Conservation (phyloP, 495 filamentous ascomycete genomes). For the Cairneyella variabilis region DNA sequence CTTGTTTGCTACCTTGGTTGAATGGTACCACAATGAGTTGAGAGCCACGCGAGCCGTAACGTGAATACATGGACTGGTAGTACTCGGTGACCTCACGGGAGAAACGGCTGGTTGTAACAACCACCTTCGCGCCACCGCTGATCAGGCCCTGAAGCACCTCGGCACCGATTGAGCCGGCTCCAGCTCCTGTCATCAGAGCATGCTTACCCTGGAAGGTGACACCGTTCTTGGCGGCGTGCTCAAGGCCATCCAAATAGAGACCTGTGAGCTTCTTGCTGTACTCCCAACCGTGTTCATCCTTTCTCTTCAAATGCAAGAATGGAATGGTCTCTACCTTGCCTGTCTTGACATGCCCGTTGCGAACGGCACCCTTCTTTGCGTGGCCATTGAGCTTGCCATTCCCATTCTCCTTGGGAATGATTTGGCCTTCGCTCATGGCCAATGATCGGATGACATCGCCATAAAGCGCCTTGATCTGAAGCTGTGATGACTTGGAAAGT, state of each 20-base stretch:
- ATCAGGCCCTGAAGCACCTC: conserved; percentile 96
- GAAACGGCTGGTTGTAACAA: conserved; percentile 94
- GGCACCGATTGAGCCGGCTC: conserved; percentile 97
- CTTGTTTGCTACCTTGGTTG: conserved; percentile 98
- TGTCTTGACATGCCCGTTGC: conserved; percentile 53
- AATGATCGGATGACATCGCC: conserved; percentile 88
- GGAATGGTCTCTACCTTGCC: conserved; percentile 96
- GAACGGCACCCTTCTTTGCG: conserved; percentile 61
- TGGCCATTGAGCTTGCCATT: conserved; percentile 60
- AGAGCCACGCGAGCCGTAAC: conserved; percentile 88
- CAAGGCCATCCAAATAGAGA: conserved; percentile 84
- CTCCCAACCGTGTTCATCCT: conserved; percentile 93
- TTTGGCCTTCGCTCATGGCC: conserved; percentile 96
- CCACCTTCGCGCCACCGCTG: conserved; percentile 91
- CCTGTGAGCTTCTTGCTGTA: conserved; percentile 98
- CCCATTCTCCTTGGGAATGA: conserved; percentile 78
- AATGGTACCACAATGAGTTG: conserved; percentile 97
- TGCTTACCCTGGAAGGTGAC: conserved; percentile 94
- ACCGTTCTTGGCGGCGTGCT: conserved; percentile 80
- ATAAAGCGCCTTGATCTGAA: conserved; percentile 93
- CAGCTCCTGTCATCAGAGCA: conserved; percentile 96
- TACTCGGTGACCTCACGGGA: conserved; percentile 98
- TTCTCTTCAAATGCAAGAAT: conserved; percentile 95
- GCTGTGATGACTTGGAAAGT: conserved; percentile 86
- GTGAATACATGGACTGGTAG: conserved; percentile 97